Evolutionary conservation across 306 rosid genomes (phyloP), one percentile per base, ranked within the genome.

Genomic region (Sechiopsis laciniata): DNA sequence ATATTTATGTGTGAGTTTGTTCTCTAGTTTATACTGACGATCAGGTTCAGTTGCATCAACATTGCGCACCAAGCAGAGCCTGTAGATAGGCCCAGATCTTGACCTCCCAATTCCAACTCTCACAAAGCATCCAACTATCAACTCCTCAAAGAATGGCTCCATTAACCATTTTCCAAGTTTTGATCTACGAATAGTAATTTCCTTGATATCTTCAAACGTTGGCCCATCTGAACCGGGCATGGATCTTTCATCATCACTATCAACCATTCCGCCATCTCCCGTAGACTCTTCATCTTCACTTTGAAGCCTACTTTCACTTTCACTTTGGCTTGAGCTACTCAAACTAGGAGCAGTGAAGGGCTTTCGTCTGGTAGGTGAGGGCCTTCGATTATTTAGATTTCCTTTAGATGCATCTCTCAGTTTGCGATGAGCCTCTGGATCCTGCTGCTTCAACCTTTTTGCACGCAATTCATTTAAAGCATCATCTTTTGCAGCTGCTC

Each of bases 131-230:
- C 96, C 99, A 58, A 88, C 99, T 46, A 91, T 89, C 56, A 94
- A 83, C 80, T 91, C 99, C 81, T 91, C 96, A 80, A 94, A 94
- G 83, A 94, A 94, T 7, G 99, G 99, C 77, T 94, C 97, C 96
- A 91, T 86, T 12, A 86, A 71, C 99, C 97, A 94, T 74, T 91
- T 94, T 26, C 87, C 89, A 75, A 94, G 96, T 70, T 89, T 91
- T 9, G 96, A 89, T 78, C 99, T 82, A 29, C 77, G 83, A 78
- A 94, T 89, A 22, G 99, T 90, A 74, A 94, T 85, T 65, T 87
- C 97, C 82, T 76, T 91, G 54, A 94, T 86, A 80, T 94, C 97
- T 21, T 89, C 88, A 74, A 87, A 91, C 15, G 88, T 61, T 42
- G 84, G 88, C 70, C 83, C 85, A 55, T 87, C 91, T 16, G 83